Conservation (phyloP, 163 green algal species). For the Scenedesmus sp. region DNA sequence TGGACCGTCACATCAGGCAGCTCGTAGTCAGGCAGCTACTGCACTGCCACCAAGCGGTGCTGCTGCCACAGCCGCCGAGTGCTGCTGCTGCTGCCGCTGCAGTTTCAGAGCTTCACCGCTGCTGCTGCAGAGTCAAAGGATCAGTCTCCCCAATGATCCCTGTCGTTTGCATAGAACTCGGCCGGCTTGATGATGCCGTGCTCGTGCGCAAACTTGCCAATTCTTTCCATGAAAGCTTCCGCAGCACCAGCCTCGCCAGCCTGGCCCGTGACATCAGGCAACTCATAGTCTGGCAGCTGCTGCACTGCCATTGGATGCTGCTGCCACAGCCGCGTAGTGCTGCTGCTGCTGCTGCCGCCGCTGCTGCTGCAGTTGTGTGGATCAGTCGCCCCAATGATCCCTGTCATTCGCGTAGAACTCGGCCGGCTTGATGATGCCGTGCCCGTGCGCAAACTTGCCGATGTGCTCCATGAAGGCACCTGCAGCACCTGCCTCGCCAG, state of each 20-base stretch:
- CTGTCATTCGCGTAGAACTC: slow-evolving; percentile 57
- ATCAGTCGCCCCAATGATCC: slow-evolving; percentile 39
- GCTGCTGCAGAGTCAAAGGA: too few species aligned
- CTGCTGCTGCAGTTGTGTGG: not conserved
- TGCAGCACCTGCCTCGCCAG: not conserved
- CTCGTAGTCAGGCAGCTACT: slow-evolving; percentile 44
- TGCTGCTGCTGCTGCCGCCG: too few species aligned
- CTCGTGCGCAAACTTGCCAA: slow-evolving; percentile 67
- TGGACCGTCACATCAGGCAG: not conserved
- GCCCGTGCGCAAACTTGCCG: slow-evolving; percentile 69
- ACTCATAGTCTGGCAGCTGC: slow-evolving; percentile 43
- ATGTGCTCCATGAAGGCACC: slow-evolving; percentile 4
- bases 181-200: slow-evolving; percentile 68
- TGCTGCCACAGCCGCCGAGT: too few species aligned
- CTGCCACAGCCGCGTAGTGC: too few species aligned
- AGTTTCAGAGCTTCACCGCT: too few species aligned
- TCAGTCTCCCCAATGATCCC: slow-evolving; percentile 34
- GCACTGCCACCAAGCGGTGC: too few species aligned
- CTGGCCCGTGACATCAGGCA: not conserved
- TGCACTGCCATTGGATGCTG: too few species aligned
- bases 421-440: slow-evolving; percentile 65
- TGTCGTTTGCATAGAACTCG: slow-evolving; percentile 56
- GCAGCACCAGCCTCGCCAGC: not conserved
- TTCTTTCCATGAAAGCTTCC: not conserved
- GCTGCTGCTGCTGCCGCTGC: too few species aligned